Base-by-base conservation (phyloP, 768 basidiomycete genomes). In the Tephrocybe sp. region DNA sequence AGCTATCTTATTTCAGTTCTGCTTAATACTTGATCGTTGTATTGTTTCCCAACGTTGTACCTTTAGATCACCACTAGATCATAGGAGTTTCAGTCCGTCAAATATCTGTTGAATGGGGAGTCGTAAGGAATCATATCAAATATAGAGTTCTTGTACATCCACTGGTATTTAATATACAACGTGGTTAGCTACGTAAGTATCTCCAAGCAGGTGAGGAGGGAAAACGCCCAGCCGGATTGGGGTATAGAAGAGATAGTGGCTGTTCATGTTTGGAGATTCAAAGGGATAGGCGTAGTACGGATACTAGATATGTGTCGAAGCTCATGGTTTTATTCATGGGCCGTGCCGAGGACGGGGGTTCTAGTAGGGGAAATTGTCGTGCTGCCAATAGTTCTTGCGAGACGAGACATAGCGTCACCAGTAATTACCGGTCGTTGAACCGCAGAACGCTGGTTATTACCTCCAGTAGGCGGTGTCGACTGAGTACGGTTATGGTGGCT, bases 1-100 rank as follows among this genome's bases (percentile, higher is more conserved):
- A 98, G 65, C 73, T 98, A 36, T 91, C 93, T 33, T 97, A 95
- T 66, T 97, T 95, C 62, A 89, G 88, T 66, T 84, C 88, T 19
- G 74, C 55, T 22, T 58, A 59, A 34, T 42, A 32, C 41, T 20
- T 16, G 38, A 16, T 19, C 30, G 22, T 30, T 51, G 44, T 54
- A 49, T 39, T 40, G 34, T 26, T 20, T 4, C n/a, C 35, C 23
- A n/a, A 12, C 22, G 26, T 36, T 11, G 13, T 36, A 36, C 17
- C 35, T 36, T 13, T 36, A 36, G 13, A 36, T 36, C 17, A 3
- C 17, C 13, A 17, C 35, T 26, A 26, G 26, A 26, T 26, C 26
- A 26, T 26, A 7, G 3, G 26, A 4, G 7, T 26, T 26, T 26
- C 26, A 26, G 26, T 26, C 26, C 26, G 26, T 26, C 7, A 26